Percentiles rank a stretch among this genome's conserved stretches.
These are phyloP conservation scores for Chytriomyces sp. DNA, from an alignment of 192 early-diverging fungal species.

Conservation along the genomic window DNA sequence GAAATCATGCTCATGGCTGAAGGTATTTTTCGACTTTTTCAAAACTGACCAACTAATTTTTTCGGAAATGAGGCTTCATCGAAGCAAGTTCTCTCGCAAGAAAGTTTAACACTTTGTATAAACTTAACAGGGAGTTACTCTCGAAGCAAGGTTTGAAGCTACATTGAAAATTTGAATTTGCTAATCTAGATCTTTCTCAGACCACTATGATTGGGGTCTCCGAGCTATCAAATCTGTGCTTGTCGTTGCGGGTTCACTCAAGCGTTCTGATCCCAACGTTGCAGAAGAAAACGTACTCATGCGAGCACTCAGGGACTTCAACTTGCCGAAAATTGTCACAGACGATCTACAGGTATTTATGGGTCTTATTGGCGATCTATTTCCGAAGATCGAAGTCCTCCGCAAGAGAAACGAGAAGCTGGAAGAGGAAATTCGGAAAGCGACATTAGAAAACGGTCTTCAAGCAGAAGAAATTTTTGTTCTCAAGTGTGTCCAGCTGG, in stretches of 20 bases:
- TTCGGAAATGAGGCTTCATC: constrained; percentile 48
- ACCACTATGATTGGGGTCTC: constrained; percentile 73
- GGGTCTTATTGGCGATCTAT: constrained; percentile 66
- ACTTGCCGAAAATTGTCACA: constrained; percentile 67
- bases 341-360: constrained; percentile 70
- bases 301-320: constrained; percentile 69
- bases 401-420: constrained; percentile 63
- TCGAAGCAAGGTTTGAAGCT: constrained; percentile 52
- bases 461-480: constrained; percentile 70
- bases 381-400: constrained; percentile 63
- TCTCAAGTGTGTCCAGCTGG: constrained; percentile 64
- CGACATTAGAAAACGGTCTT: constrained; percentile 61
- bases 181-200: constrained; percentile 12
- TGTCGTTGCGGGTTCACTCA: constrained; percentile 65
- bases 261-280: constrained; percentile 61
- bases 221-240: constrained; percentile 69
- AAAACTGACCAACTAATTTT: not conserved
- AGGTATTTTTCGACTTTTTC: constrained; percentile 31
- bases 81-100: constrained; percentile 63
- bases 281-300: constrained; percentile 69
- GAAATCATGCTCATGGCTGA: constrained; percentile 76
- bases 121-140: constrained; percentile 62
- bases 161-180: not conserved
- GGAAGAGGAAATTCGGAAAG: constrained; percentile 65
- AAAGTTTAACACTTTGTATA: constrained; percentile 70